A percentile compares a stretch with the other conserved stretches of the same genome.
Conservation (phyloP, 805 yeast genomes). For the Metschnikowia kofuensis region DNA sequence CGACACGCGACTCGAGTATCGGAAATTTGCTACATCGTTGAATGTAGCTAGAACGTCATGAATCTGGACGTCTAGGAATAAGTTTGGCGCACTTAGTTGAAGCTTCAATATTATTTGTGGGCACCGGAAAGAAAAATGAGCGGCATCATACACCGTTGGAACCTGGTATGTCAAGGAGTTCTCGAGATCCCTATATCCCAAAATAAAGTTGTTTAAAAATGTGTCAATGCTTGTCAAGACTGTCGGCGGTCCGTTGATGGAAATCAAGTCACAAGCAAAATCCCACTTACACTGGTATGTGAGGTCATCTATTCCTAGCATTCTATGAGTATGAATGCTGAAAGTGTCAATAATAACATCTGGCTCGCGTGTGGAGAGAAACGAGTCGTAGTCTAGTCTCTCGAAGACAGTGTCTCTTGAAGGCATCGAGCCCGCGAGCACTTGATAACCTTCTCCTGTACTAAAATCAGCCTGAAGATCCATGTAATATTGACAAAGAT, state of each 20-base stretch:
- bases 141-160: conserved; percentile 63
- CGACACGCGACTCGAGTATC: conserved; percentile 57
- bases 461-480: conserved; percentile 76
- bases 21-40: conserved; percentile 67
- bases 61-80: conserved; percentile 17
- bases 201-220: conserved; percentile 48
- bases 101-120: conserved; percentile 46
- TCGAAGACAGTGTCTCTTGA: conserved; percentile 23
- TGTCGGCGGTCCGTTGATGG: conserved; percentile 47
- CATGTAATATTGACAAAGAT: conserved; percentile 91
- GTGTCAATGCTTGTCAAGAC: conserved; percentile 43
- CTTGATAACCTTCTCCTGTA: conserved; percentile 41
- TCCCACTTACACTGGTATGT: conserved; percentile 93
- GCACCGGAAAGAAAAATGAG: conserved; percentile 57
- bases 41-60: conserved; percentile 37
- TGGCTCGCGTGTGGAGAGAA: conserved; percentile 21
- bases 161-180: conserved; percentile 62
- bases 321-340: conserved; percentile 78
- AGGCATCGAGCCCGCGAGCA: conserved; percentile 20
- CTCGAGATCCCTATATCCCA: conserved; percentile 71
- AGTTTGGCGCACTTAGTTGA: conserved; percentile 23
- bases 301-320: conserved; percentile 83
- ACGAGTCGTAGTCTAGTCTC: conserved; percentile 22
- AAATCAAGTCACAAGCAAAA: conserved; percentile 60
- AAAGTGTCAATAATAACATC: conserved; percentile 58